Evolutionary conservation across 192 early-diverging fungal species (phyloP).

Genomic region (Rhizoclosmatium globosum): DNA sequence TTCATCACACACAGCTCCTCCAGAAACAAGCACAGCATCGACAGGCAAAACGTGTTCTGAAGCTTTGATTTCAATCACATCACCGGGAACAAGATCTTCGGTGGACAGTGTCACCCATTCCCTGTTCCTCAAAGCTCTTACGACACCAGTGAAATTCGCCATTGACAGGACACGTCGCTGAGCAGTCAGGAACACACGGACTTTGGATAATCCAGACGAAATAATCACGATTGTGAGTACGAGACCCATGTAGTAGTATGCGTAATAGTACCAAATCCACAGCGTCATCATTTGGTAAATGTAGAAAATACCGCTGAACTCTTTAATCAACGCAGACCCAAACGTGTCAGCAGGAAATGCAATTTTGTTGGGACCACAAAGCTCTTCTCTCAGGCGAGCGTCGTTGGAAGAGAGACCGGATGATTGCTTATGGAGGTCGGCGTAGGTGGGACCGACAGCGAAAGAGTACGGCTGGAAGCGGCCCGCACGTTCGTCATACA

Average conservation of each 20-base stretch:
- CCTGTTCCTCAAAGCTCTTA: constrained; percentile 63
- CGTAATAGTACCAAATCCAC: constrained; percentile 55
- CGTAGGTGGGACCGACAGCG: constrained; percentile 58
- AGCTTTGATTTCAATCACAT: constrained; percentile 66
- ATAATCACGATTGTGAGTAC: constrained; percentile 54
- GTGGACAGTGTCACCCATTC: constrained; percentile 60
- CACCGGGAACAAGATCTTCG: constrained; percentile 73
- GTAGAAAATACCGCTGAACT: constrained; percentile 58
- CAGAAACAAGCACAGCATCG: constrained; percentile 73
- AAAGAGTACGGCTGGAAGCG: constrained; percentile 68
- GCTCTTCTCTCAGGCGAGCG: constrained; percentile 60
- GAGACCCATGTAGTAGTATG: constrained; percentile 58
- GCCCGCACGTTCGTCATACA: constrained; percentile 61
- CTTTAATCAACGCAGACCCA: constrained; percentile 60
- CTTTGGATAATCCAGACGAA: constrained; percentile 50
- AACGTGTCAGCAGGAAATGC: constrained; percentile 69
- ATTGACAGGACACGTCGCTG: constrained; percentile 53
- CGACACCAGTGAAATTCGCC: constrained; percentile 54
- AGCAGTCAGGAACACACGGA: constrained; percentile 42
- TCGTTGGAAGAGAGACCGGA: constrained; percentile 62
- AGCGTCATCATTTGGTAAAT: constrained; percentile 56
- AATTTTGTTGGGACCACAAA: constrained; percentile 76
- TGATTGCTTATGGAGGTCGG: constrained; percentile 37
- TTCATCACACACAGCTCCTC: constrained; percentile 79
- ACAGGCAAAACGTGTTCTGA: constrained; percentile 64